Evolutionary conservation across 2,329 filamentous ascomycete genomes (phyloP).

Genomic region (Fusarium transvaalense): DNA sequence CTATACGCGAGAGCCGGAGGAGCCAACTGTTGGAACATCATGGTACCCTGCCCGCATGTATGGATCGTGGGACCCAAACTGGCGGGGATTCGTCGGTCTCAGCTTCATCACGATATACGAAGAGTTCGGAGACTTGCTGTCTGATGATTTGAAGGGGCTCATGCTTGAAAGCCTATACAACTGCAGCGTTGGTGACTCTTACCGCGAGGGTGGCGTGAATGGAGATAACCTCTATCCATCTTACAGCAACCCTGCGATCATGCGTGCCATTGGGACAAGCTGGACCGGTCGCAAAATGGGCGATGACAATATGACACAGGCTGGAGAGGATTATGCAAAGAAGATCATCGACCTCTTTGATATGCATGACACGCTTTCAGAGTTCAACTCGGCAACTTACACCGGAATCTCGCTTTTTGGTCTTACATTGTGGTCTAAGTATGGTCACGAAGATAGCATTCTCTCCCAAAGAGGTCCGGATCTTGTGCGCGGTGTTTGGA

Average conservation of each 20-base stretch:
- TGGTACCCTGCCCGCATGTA: conserved; percentile 27
- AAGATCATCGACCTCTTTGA: conserved; percentile 68
- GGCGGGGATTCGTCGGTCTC: conserved; percentile 23
- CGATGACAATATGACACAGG: conserved; percentile 68
- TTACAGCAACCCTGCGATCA: conserved; percentile 69
- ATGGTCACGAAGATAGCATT: conserved; percentile 53
- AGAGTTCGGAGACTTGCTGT: conserved; percentile 14
- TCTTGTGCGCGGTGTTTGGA: conserved; percentile 66
- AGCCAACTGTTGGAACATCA: conserved; percentile 22
- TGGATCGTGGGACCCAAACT: conserved; percentile 28
- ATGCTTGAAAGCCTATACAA: conserved; percentile 23
- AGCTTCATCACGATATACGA: conserved; percentile 33
- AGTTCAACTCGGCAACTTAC: conserved; percentile 72
- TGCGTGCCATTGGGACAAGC: conserved; percentile 69
- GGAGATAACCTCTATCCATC: conserved; percentile 71
- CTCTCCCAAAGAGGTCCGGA: conserved; percentile 59
- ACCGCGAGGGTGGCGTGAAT: conserved; percentile 67
- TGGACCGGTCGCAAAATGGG: conserved; percentile 66
- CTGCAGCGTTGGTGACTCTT: conserved; percentile 24
- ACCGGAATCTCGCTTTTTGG: conserved; percentile 70
- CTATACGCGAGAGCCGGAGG: conserved; percentile 19
- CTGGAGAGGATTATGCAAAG: conserved; percentile 67
- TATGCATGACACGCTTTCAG: conserved; percentile 66
- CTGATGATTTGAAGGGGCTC: conserved; percentile 5
- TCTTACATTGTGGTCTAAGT: conserved; percentile 67